A percentile compares a stretch with the other conserved stretches of the same genome.
Conservation (phyloP, 495 filamentous ascomycete species). For the Xylaria grammica region DNA sequence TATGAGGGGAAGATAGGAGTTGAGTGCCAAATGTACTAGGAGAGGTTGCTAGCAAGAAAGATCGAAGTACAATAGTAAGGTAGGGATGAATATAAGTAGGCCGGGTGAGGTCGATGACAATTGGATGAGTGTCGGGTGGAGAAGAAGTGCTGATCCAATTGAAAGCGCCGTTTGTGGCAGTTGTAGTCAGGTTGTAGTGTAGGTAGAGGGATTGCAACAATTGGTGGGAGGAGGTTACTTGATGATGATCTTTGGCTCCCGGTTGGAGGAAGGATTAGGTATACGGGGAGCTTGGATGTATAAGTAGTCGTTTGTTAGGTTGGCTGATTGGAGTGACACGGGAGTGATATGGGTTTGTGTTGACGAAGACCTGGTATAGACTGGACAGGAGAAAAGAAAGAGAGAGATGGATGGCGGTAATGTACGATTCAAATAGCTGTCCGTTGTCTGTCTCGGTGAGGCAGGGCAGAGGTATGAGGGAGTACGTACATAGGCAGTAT, state of each 20-base stretch:
- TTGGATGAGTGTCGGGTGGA: conserved; percentile 20
- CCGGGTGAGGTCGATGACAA: conserved; percentile 17
- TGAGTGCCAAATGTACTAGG: conserved; percentile 10
- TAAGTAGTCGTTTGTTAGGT: conserved; percentile 3
- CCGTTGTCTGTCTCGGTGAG: neutral
- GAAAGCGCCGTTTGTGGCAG: neutral
- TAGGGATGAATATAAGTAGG: conserved; percentile 8
- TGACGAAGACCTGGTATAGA: too few relatives aligned
- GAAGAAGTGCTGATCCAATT: conserved; percentile 21
- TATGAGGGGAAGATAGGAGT: conserved; percentile 23
- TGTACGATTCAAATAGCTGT: conserved; percentile 18
- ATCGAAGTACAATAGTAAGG: conserved; percentile 10
- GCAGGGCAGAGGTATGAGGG: too few relatives aligned
- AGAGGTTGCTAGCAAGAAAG: neutral
- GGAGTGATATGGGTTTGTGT: too few relatives aligned
- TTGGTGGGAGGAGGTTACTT: conserved; percentile 1
- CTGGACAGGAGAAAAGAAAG: conserved; percentile 10
- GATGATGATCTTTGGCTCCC: conserved; percentile 6
- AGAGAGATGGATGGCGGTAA: conserved; percentile 12
- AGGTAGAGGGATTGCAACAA: neutral
- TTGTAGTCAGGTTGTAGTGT: neutral
- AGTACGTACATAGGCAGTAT: too few relatives aligned
- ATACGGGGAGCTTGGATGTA: neutral
- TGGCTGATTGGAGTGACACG: neutral
- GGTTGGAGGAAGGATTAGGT: neutral